phyloP scores from a whole-genome alignment of 345 rosid genomes.

The Melaleuca quinquenervia region DNA sequence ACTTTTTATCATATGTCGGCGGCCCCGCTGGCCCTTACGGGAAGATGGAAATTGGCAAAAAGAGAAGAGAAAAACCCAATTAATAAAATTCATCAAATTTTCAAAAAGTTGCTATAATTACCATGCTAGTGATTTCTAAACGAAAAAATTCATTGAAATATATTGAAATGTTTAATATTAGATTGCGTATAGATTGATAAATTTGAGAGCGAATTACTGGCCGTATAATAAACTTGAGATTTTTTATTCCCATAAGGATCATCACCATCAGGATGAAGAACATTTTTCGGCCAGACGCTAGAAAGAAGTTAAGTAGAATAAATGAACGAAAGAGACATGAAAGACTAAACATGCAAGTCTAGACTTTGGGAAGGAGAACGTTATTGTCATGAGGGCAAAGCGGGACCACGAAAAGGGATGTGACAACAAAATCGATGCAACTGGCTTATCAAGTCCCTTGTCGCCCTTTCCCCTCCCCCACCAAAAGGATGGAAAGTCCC shows the following conservation, averaged over 20 bases:
- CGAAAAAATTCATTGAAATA: too few relatives aligned
- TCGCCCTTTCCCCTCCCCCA: too few relatives aligned
- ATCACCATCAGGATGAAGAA: not conserved
- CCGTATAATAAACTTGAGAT: rapidly evolving
- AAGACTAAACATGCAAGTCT: not conserved
- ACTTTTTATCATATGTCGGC: not conserved
- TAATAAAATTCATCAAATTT: too few relatives aligned
- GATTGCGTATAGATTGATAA: too few relatives aligned
- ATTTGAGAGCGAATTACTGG: rapidly evolving
- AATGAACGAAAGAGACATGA: not conserved
- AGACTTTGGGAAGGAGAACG: not conserved
- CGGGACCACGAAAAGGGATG: not conserved
- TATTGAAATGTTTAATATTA: too few relatives aligned
- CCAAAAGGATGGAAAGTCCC: not conserved
- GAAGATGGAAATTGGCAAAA: not conserved
- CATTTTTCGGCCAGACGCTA: not conserved
- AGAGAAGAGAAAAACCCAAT: too few relatives aligned
- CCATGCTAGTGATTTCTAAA: too few relatives aligned
- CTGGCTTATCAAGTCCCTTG: not conserved
- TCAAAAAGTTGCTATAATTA: rapidly evolving
- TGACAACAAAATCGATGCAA: not conserved
- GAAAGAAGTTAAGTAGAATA: not conserved
- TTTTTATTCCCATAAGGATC: too few relatives aligned
- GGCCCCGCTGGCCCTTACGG: not conserved
- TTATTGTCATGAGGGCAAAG: not conserved